These are phyloP conservation scores for Yamadazyma aaseri DNA, from an alignment of 1,139 yeast species.

Conservation along the genomic window DNA sequence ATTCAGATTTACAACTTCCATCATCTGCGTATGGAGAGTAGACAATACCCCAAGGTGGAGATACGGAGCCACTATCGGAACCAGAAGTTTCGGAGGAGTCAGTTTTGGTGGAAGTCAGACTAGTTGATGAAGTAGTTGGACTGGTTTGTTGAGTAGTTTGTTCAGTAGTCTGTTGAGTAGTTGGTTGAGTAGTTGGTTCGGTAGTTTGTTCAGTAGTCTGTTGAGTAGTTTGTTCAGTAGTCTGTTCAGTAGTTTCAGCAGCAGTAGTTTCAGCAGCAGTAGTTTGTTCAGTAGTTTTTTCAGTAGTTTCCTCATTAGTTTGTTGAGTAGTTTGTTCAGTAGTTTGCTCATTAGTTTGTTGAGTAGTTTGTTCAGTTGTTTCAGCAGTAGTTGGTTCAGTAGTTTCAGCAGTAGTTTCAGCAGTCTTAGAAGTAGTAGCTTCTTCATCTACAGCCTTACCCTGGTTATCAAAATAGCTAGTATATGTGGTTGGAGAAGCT, in stretches of 20 bases:
- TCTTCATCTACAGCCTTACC: conserved; percentile 2
- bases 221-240: conserved; percentile 6
- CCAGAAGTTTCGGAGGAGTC: conserved; percentile 17
- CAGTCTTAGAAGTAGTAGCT: conserved; percentile 3
- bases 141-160: conserved; percentile 8
- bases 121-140: conserved; percentile 17
- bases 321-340: conserved; percentile 1
- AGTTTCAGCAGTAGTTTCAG: conserved; percentile 7
- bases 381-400: conserved; percentile 14
- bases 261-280: conserved; percentile 9
- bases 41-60: conserved; percentile 57
- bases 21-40: conserved; percentile 80
- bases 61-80: conserved; percentile 13
- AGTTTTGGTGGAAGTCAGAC: conserved; percentile 16
- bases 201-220: conserved; percentile 15
- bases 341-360: conserved; percentile 6
- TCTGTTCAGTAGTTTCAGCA: conserved; percentile 3
- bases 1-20: conserved; percentile 62
- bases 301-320: conserved; percentile 3
- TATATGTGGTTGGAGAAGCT: conserved; percentile 33
- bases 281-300: conserved; percentile 4
- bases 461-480: conserved; percentile 23
- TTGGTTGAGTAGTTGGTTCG: conserved; percentile 12
- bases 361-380: conserved; percentile 12
- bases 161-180: conserved; percentile 12